Base-by-base conservation (phyloP, 345 rosid species). In the Syzygium jambos region DNA sequence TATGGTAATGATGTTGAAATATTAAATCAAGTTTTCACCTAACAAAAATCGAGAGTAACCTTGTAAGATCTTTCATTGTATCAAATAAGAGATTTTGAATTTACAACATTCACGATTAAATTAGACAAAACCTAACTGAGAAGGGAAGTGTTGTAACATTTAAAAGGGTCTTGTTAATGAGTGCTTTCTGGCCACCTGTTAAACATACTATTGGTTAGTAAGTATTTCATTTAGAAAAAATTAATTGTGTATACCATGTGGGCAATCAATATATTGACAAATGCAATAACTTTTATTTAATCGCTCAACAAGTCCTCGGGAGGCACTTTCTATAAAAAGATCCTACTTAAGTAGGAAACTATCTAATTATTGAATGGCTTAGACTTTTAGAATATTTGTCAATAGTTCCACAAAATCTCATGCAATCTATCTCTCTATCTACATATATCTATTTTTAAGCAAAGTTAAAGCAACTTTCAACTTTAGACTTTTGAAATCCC, bases 131-230 rank as follows among this genome's bases (percentile, higher is more conserved):
- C 14, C 80, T 73, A 17, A 34, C 0, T 21, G 2, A 73, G 49
- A 34, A 7, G 12, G 4, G 22, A 56, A 1, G 4, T 73, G 25
- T 9, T 34, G 19, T 34, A 34, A 5, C 25, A 73, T 73, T 73
- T 73, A 73, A 38, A 1, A 34, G 46, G 14, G 23, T 34, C 3
- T 30, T 16, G 46, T 68, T 68, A 10, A 9, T 3, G 1, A 17
- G 13, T 17, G 25, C 12, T 34, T 3, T 15, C 0, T 3, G 7
- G 29, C 17, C 17, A 29, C 34, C 0, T 63, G 78, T 29, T 29
- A 29, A 65, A 65, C 10, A 55, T 22, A 55, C 23, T 55, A 55
- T 55, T 22, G 23, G 13, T 17, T 34, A 68, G 13, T 1, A 2
- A 17, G 9, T 5, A 16, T 30, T 61, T 34, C 46, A 34, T 17